Percentiles rank a stretch among this genome's conserved stretches.
phyloP scores from a whole-genome alignment of 441 rosid genomes.

The Hura crepitans region DNA sequence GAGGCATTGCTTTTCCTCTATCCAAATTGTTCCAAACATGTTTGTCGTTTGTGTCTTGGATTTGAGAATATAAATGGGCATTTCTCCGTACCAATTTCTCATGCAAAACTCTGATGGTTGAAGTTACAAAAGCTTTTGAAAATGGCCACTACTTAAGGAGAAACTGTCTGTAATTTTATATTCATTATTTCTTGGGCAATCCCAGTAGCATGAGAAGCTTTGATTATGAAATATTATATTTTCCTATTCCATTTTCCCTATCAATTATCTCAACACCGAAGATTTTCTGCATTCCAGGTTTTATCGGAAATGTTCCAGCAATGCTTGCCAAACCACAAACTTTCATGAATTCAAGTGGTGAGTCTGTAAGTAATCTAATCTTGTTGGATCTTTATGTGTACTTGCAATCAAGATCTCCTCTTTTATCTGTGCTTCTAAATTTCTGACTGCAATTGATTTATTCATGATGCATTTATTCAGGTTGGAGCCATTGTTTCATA shows the following conservation, averaged over 20 bases:
- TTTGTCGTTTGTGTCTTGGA: background rate
- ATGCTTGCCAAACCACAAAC: constrained; percentile 96
- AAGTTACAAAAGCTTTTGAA: background rate
- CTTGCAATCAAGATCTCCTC: constrained; percentile 15
- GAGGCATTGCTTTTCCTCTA: background rate
- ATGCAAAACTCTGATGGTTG: background rate
- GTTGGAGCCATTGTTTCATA: constrained; percentile 80
- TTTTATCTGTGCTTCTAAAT: background rate
- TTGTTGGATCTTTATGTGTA: constrained; percentile 22
- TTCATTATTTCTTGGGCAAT: background rate
- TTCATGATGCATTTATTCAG: constrained; percentile 36
- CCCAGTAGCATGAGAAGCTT: background rate
- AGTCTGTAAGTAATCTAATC: constrained; percentile 77
- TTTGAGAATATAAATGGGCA: background rate
- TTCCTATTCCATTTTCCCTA: background rate
- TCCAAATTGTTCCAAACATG: background rate
- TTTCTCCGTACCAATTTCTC: background rate
- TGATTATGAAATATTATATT: background rate
- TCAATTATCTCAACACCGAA: background rate
- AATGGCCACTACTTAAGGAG: background rate
- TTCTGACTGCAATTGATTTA: constrained; percentile 24
- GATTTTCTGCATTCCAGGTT: constrained; percentile 41
- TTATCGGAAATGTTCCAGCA: constrained; percentile 71
- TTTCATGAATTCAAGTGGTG: constrained; percentile 90
- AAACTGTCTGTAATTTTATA: background rate